Evolutionary conservation across 805 yeast genomes (phyloP), one percentile per base, ranked within the genome.

Genomic region (Candida maesae): DNA sequence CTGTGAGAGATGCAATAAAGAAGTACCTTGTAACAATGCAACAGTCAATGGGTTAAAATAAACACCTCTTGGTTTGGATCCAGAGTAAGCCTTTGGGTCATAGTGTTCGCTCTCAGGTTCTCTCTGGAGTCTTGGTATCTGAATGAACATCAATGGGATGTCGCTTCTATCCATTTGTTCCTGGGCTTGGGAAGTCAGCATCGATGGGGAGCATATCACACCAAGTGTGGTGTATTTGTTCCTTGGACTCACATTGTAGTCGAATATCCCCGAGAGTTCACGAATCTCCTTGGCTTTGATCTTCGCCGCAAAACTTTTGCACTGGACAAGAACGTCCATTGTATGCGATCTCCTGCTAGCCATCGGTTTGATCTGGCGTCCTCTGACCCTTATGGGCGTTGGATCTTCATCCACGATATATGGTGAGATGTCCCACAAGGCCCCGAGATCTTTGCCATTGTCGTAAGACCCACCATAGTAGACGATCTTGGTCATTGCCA

Each of bases 381-480:
- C 53, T 3, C 42, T 25, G 9, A 47, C 37, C 6, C 32, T 23
- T 9, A 31, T 15, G 3, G 45, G 38, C 5, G 23, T 29, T 2
- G 11, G 14, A 4, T 40, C 41, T 5, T 5, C 24, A 5, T 15
- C 15, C 10, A n/a, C 16, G 13, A 26, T 30, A 18, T 31, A 38
- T 2, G 29, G 15, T 1, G 41, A 23, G 2, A 54, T 20, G 28
- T 49, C 43, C 58, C 58, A 54, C 18, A 33, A 21, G 1, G 56
- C 60, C 1, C 44, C 42, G 1, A 55, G 45, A 36, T 56, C 60
- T 15, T 49, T 47, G 1, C 60, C 60, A 16, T 54, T 49, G 35
- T 56, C 60, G 32, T 45, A 47, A 2, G 55, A 31, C 0, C 60
- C 60, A n/a, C 60, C 60, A 28, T 36, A 45, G 26, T 52, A 54